Conservation (phyloP, 495 filamentous ascomycete genomes). For the Trichoderma gamsii region DNA sequence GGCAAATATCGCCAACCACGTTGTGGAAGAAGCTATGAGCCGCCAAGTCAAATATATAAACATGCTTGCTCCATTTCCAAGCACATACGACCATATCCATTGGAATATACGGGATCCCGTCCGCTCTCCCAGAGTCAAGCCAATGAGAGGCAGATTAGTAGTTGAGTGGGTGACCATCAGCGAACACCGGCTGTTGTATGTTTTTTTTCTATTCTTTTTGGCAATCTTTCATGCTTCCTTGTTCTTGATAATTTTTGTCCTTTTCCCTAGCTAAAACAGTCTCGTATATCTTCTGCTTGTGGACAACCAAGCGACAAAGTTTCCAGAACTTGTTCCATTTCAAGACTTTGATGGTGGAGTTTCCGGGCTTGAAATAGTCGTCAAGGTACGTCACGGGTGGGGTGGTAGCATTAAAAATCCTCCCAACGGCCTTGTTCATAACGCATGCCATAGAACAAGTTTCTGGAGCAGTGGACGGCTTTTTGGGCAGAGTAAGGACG, state of each 20-base stretch:
- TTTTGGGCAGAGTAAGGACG: too few relatives aligned
- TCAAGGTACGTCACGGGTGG: conserved; percentile 25
- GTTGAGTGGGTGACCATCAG: conserved; percentile 32
- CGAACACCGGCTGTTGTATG: conserved; percentile 35
- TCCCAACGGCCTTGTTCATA: conserved; percentile 33
- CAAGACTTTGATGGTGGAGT: too few relatives aligned
- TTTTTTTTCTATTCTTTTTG: conserved; percentile 6
- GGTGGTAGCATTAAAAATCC: background rate
- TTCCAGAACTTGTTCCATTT: too few relatives aligned
- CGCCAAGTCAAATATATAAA: background rate
- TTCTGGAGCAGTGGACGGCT: too few relatives aligned
- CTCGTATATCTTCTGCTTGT: too few relatives aligned
- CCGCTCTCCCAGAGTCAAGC: conserved; percentile 36
- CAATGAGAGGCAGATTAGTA: conserved; percentile 27
- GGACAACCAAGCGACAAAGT: too few relatives aligned
- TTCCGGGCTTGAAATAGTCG: conserved; percentile 33
- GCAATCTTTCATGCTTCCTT: too few relatives aligned
- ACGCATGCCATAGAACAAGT: too few relatives aligned
- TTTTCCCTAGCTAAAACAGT: too few relatives aligned
- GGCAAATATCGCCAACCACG: background rate
- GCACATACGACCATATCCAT: conserved; percentile 43
- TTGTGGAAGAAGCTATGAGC: background rate
- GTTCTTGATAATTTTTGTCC: too few relatives aligned
- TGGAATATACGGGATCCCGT: conserved; percentile 45
- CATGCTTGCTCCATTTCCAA: background rate